Conservation (phyloP, 768 basidiomycete genomes). For the Hygrocybe punicea region DNA sequence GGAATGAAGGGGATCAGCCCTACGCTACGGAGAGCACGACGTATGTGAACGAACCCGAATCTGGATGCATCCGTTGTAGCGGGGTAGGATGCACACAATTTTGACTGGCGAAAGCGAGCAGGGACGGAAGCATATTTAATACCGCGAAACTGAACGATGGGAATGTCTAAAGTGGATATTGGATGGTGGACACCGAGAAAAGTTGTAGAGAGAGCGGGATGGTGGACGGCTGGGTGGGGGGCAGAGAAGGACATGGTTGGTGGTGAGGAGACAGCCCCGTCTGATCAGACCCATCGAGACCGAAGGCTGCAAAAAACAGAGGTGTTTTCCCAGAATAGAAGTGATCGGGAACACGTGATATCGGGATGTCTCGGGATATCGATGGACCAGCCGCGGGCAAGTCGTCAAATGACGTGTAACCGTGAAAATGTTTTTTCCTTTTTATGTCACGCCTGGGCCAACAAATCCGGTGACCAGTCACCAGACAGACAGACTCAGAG, state of each 20-base stretch:
- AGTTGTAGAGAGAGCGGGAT: constrained; percentile 55
- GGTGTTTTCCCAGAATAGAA: constrained; percentile 32
- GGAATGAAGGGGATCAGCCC: constrained; percentile 5
- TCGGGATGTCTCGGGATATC: neutral
- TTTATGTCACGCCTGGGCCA: too few relatives aligned
- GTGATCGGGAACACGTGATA: constrained; percentile 14
- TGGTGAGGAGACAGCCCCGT: constrained; percentile 5
- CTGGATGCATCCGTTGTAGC: constrained; percentile 58
- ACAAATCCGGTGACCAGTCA: neutral
- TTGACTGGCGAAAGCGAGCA: constrained; percentile 73
- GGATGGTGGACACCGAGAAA: constrained; percentile 65
- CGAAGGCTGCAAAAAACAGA: constrained; percentile 23
- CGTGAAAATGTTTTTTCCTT: neutral
- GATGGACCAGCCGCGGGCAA: neutral
- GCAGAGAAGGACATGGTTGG: constrained; percentile 30
- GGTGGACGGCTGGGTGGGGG: constrained; percentile 41
- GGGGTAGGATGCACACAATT: constrained; percentile 55
- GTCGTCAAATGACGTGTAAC: neutral
- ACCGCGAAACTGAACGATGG: constrained; percentile 70
- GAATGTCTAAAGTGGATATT: constrained; percentile 51
- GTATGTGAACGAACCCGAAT: constrained; percentile 60
- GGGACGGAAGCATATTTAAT: constrained; percentile 75
- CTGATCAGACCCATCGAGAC: too few relatives aligned
- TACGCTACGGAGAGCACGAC: too few relatives aligned
- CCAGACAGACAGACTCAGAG: too few relatives aligned